These are phyloP conservation scores for Acer negundo DNA, from an alignment of 345 rosid genomes.

Conservation along the genomic window DNA sequence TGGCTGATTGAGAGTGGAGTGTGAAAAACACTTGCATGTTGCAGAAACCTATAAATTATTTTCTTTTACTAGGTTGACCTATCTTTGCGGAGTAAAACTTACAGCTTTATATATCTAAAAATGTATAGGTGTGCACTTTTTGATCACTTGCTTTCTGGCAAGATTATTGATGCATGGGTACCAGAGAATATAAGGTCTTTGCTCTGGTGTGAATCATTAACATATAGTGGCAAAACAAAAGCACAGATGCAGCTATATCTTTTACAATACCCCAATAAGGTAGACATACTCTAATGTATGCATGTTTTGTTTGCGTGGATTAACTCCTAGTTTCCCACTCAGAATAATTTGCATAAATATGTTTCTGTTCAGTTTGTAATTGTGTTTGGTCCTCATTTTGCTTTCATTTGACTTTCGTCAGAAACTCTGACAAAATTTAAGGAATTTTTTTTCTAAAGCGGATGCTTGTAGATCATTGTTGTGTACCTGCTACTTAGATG, in stretches of 20 bases:
- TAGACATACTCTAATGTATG: not conserved
- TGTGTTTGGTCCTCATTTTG: not conserved
- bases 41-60: not conserved
- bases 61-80: not conserved
- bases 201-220: not conserved
- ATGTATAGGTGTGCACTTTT: not conserved
- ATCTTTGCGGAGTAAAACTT: not conserved
- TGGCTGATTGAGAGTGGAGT: not conserved
- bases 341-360: not conserved
- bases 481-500: not conserved
- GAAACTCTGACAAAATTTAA: not conserved
- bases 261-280: not conserved
- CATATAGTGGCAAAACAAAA: not conserved
- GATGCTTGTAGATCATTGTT: constrained; percentile 2
- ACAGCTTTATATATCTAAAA: not conserved
- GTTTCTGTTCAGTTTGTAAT: not conserved
- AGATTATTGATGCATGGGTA: not conserved
- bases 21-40: not conserved
- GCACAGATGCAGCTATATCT: not conserved
- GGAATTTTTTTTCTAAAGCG: not conserved
- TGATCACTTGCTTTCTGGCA: not conserved
- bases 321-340: not conserved
- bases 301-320: not conserved
- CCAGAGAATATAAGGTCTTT: not conserved
- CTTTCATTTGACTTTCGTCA: not conserved